Evolutionary conservation across 768 basidiomycete species (phyloP).

Genomic region (Naganishia onofrii): DNA sequence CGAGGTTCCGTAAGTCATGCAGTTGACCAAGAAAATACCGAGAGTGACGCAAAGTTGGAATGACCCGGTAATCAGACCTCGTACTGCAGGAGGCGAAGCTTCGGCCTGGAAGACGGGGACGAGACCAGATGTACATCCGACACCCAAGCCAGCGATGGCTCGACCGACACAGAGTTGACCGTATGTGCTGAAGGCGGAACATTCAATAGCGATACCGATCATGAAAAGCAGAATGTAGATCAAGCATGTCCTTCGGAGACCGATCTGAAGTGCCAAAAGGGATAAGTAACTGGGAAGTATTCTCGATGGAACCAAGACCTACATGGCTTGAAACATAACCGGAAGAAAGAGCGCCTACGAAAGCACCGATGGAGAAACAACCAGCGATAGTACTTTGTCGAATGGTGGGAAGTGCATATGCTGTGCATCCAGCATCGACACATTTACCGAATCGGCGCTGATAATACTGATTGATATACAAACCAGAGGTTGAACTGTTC

Average conservation of each 20-base stretch:
- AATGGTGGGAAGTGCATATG: constrained; percentile 38
- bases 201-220: constrained; percentile 49
- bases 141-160: constrained; percentile 45
- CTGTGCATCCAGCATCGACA: constrained; percentile 38
- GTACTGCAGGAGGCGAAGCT: constrained; percentile 39
- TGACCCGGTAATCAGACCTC: constrained; percentile 47
- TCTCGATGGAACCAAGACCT: not conserved
- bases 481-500: constrained; percentile 48
- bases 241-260: constrained; percentile 46
- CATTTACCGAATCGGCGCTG: constrained; percentile 44
- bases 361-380: constrained; percentile 46
- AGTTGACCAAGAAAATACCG: constrained; percentile 50
- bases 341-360: constrained; percentile 48
- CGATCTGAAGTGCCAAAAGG: constrained; percentile 25
- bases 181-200: constrained; percentile 44
- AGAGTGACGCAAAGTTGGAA: constrained; percentile 51
- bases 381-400: constrained; percentile 49
- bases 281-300: not conserved
- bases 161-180: constrained; percentile 48
- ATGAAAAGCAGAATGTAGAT: constrained; percentile 47
- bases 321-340: constrained; percentile 25
- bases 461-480: constrained; percentile 46
- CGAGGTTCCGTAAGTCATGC: constrained; percentile 48
- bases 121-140: constrained; percentile 47
- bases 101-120: constrained; percentile 47